Evolutionary conservation across 1,284 basidiomycete genomes (phyloP).

Genomic region (Rhodotorula sp.): DNA sequence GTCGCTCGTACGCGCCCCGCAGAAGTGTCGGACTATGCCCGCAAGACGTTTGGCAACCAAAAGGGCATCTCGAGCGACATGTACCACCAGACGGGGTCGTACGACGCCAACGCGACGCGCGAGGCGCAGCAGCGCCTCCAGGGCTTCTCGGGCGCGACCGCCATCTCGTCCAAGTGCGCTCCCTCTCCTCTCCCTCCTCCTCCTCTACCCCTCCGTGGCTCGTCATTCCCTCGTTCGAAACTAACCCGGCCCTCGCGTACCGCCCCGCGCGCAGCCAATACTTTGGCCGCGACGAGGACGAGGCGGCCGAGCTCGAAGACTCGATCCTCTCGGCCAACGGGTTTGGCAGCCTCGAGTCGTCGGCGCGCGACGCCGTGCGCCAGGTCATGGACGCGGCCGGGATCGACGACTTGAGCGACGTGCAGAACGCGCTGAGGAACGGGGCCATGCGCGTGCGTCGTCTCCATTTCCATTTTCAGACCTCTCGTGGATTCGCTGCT

Average conservation of each 20-base stretch:
- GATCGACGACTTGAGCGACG: slow-evolving; percentile 86
- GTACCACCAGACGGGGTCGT: slow-evolving; percentile 89
- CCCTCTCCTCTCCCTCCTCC: slow-evolving; percentile 22
- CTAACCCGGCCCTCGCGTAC: no score
- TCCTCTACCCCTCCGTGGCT: no score
- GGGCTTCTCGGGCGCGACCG: slow-evolving; percentile 85
- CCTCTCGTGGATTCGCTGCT: no score
- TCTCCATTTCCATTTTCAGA: neutral
- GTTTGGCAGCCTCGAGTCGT: slow-evolving; percentile 64
- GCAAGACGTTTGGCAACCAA: slow-evolving; percentile 86
- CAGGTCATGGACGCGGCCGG: slow-evolving; percentile 64
- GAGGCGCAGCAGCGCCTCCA: slow-evolving; percentile 83
- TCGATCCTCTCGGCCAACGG: slow-evolving; percentile 54
- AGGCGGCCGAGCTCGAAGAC: slow-evolving; percentile 56
- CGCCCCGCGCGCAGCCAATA: slow-evolving; percentile 61
- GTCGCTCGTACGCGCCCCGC: neutral
- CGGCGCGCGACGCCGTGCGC: slow-evolving; percentile 75
- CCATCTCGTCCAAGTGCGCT: slow-evolving; percentile 79
- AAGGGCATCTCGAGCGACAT: slow-evolving; percentile 97
- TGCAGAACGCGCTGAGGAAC: slow-evolving; percentile 75
- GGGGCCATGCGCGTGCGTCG: slow-evolving; percentile 81
- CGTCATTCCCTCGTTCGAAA: no score
- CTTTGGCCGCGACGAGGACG: slow-evolving; percentile 90
- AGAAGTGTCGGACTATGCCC: slow-evolving; percentile 59
- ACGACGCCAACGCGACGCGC: slow-evolving; percentile 70